Percentiles rank a stretch among this genome's conserved stretches.
phyloP scores from a whole-genome alignment of 2,329 filamentous ascomycete species.

The Tolypocladium album region DNA sequence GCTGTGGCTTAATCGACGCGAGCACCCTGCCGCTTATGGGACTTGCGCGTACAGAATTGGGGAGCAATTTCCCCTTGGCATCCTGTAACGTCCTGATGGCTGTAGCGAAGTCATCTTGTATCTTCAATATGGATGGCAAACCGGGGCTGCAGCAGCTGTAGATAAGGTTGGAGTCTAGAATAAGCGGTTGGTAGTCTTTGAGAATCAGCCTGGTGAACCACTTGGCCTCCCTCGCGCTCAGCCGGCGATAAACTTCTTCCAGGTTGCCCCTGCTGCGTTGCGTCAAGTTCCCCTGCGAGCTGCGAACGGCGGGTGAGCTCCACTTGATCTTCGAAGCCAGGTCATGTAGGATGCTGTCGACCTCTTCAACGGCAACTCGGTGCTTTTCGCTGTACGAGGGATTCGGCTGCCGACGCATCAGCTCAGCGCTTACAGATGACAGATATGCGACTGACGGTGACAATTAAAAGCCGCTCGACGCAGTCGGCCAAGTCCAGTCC shows the following conservation, averaged over 20 bases:
- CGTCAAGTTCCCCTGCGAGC: constrained; percentile 14
- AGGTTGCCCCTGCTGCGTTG: constrained; percentile 33
- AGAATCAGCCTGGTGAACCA: constrained; percentile 78
- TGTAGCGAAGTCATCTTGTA: constrained; percentile 56
- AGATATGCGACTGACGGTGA: constrained; percentile 36
- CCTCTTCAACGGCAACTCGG: constrained; percentile 56
- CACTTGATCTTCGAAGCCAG: constrained; percentile 60
- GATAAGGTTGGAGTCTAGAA: constrained; percentile 45
- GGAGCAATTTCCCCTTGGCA: constrained; percentile 9
- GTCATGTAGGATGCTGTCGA: constrained; percentile 54
- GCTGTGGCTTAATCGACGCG: constrained; percentile 34
- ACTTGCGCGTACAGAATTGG: constrained; percentile 6
- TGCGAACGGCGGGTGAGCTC: constrained; percentile 54
- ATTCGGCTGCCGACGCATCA: constrained; percentile 29
- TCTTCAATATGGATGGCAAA: constrained; percentile 57
- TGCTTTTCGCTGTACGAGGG: constrained; percentile 15
- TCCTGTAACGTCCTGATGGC: constrained; percentile 44
- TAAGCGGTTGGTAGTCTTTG: constrained; percentile 61
- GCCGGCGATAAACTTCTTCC: constrained; percentile 43
- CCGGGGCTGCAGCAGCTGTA: constrained; percentile 55
- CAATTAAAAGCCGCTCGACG: constrained; percentile 51
- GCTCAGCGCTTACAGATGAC: not conserved
- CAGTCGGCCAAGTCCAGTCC: constrained; percentile 62
- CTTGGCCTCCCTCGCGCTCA: constrained; percentile 64
- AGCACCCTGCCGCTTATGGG: constrained; percentile 11